A percentile compares a stretch with the other conserved stretches of the same genome.
Evolutionary conservation across 352 stramenopile species (phyloP).

Genomic region (Vaucheria bursata): DNA sequence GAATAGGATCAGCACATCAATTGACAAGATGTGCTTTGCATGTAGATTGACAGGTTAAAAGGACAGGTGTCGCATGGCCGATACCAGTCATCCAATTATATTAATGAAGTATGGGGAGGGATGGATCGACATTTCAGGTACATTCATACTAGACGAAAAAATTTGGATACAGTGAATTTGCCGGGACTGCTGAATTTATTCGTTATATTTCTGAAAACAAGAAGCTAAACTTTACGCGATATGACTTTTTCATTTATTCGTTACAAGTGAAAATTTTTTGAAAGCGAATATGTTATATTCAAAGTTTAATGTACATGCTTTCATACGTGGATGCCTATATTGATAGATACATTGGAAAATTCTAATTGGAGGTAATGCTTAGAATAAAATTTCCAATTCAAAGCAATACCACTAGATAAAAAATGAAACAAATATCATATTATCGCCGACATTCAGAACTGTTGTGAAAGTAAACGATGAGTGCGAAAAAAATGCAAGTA

Average conservation of each 20-base stretch:
- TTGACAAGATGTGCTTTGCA: background rate
- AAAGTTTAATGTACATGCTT: too few species aligned
- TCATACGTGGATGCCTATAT: too few species aligned
- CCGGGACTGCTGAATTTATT: background rate
- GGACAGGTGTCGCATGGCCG: background rate
- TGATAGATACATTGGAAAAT: too few species aligned
- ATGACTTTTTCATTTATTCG: background rate
- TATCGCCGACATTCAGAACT: too few species aligned
- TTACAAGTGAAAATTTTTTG: background rate
- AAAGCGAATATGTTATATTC: background rate
- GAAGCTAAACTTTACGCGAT: background rate
- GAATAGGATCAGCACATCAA: too few species aligned
- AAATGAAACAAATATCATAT: too few species aligned
- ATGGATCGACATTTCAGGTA: background rate
- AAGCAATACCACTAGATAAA: too few species aligned
- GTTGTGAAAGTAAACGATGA: too few species aligned
- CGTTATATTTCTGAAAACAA: background rate
- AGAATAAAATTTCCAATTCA: too few species aligned
- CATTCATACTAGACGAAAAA: background rate
- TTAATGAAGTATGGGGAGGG: slow-evolving; percentile 6
- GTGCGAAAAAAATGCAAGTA: too few species aligned
- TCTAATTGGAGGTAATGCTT: too few species aligned
- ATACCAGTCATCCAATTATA: background rate
- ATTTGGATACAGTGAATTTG: background rate
- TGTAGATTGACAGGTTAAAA: slow-evolving; percentile 14